Conservation (phyloP, 1,139 yeast genomes). For the Pichia terricola region DNA sequence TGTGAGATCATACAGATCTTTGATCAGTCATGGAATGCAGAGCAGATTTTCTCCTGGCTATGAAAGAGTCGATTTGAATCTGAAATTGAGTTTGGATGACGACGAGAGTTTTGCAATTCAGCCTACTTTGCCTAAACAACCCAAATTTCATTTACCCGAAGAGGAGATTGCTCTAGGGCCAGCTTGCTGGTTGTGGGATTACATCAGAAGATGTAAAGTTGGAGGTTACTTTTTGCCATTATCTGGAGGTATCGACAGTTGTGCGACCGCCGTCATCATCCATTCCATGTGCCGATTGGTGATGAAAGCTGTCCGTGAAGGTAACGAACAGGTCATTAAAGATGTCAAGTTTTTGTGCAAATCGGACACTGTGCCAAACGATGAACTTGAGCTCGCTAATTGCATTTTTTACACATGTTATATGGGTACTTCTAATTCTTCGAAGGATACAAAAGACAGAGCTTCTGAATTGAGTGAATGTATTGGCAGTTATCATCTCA, state of each 20-base stretch:
- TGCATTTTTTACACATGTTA: conserved; percentile 79
- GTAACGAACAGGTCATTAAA: conserved; percentile 55
- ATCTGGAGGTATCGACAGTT: conserved; percentile 95
- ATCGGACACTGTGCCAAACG: conserved; percentile 44
- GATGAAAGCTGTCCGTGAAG: conserved; percentile 51
- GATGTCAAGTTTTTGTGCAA: conserved; percentile 58
- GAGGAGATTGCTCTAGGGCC: conserved; percentile 98
- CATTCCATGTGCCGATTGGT: conserved; percentile 90
- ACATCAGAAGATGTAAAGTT: conserved; percentile 77
- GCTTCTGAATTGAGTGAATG: conserved; percentile 68
- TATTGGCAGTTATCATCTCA: conserved; percentile 85
- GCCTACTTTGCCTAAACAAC: conserved; percentile 47
- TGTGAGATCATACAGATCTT: conserved; percentile 69
- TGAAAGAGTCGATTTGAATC: conserved; percentile 50
- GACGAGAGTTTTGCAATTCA: conserved; percentile 51
- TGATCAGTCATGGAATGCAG: conserved; percentile 75
- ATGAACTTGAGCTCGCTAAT: conserved; percentile 67
- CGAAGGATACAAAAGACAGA: conserved; percentile 72
- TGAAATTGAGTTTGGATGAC: conserved; percentile 51
- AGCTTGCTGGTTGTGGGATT: conserved; percentile 99
- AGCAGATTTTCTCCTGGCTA: conserved; percentile 47
- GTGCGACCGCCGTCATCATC: conserved; percentile 93
- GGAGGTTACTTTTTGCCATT: conserved; percentile 90
- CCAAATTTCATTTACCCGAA: conserved; percentile 70
- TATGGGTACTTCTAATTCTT: conserved; percentile 94